Evolutionary conservation across 495 filamentous ascomycete genomes (phyloP).

Genomic region (Extremus antarcticus): DNA sequence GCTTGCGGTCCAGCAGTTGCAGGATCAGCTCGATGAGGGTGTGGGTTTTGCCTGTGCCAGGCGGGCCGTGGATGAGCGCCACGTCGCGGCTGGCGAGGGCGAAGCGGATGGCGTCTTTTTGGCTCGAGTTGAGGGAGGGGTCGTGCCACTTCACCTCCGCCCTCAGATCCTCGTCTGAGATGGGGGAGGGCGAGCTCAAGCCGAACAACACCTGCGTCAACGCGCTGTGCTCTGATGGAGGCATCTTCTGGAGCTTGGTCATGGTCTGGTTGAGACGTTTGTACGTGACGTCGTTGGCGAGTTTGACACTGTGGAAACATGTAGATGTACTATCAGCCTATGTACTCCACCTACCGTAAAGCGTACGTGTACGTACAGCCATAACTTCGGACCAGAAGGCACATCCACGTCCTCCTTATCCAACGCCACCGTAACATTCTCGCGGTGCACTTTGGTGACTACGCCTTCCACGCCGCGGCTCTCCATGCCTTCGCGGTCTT

Average conservation of each 20-base stretch:
- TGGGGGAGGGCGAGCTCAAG: slow-evolving; percentile 45
- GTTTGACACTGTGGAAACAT: slow-evolving; percentile 56
- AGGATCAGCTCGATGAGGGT: slow-evolving; percentile 91
- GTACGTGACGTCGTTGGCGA: slow-evolving; percentile 92
- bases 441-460: slow-evolving; percentile 55
- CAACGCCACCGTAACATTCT: slow-evolving; percentile 54
- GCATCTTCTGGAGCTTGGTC: slow-evolving; percentile 64
- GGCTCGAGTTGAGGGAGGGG: slow-evolving; percentile 70
- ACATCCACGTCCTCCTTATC: slow-evolving; percentile 54
- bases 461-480: slow-evolving; percentile 65
- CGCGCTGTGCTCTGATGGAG: slow-evolving; percentile 54
- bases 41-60: slow-evolving; percentile 95
- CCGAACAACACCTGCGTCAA: slow-evolving; percentile 83
- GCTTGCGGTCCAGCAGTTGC: slow-evolving; percentile 61
- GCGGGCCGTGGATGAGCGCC: slow-evolving; percentile 88
- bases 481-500: slow-evolving; percentile 54
- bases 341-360: slow-evolving; percentile 6
- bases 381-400: slow-evolving; percentile 46
- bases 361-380: slow-evolving; percentile 39
- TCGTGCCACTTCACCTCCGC: slow-evolving; percentile 60
- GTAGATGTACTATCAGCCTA: slow-evolving; percentile 9
- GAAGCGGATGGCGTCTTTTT: slow-evolving; percentile 85
- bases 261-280: slow-evolving; percentile 85
- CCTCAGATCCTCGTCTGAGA: slow-evolving; percentile 36
- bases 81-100: slow-evolving; percentile 74